Conservation (phyloP, 805 yeast species). For the Metschnikowia arizonensis region DNA sequence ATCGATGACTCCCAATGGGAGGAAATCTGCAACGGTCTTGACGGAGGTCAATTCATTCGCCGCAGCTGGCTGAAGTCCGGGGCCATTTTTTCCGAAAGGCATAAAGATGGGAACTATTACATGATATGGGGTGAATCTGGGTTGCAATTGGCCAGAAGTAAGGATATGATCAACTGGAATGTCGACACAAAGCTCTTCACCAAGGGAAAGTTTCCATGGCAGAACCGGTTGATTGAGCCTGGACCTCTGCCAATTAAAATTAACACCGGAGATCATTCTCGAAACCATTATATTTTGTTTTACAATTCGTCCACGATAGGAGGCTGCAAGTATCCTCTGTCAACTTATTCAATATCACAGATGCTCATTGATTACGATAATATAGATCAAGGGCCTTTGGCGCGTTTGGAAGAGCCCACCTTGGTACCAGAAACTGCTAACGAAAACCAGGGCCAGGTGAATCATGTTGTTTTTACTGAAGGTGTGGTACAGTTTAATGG, state of each 20-base stretch:
- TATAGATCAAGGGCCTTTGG: slow-evolving; percentile 32
- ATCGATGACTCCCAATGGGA: slow-evolving; percentile 26
- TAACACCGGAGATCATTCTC: slow-evolving; percentile 17
- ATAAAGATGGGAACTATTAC: slow-evolving; percentile 33
- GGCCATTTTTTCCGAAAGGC: slow-evolving; percentile 32
- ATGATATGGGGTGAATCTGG: slow-evolving; percentile 44
- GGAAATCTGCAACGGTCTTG: slow-evolving; percentile 27
- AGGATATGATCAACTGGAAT: slow-evolving; percentile 35
- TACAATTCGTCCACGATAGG: slow-evolving; percentile 40
- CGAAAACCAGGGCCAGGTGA: slow-evolving; percentile 38
- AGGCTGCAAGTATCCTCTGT: slow-evolving; percentile 25
- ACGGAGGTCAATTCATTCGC: slow-evolving; percentile 27
- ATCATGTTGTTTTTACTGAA: slow-evolving; percentile 41
- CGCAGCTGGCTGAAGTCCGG: slow-evolving; percentile 41
- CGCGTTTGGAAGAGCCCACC: slow-evolving; percentile 35
- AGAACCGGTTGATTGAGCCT: slow-evolving; percentile 36
- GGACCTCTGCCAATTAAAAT: slow-evolving; percentile 42
- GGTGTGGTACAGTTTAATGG: slow-evolving; percentile 41
- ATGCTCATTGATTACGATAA: slow-evolving; percentile 41
- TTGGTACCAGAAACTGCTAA: slow-evolving; percentile 32
- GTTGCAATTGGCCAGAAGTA: slow-evolving; percentile 34
- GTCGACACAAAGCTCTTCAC: slow-evolving; percentile 24
- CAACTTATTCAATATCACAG: slow-evolving; percentile 35
- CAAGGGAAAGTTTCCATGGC: slow-evolving; percentile 27
- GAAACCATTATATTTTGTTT: slow-evolving; percentile 34